phyloP scores from a whole-genome alignment of 306 rosid species.

The Carpinus viminea region DNA sequence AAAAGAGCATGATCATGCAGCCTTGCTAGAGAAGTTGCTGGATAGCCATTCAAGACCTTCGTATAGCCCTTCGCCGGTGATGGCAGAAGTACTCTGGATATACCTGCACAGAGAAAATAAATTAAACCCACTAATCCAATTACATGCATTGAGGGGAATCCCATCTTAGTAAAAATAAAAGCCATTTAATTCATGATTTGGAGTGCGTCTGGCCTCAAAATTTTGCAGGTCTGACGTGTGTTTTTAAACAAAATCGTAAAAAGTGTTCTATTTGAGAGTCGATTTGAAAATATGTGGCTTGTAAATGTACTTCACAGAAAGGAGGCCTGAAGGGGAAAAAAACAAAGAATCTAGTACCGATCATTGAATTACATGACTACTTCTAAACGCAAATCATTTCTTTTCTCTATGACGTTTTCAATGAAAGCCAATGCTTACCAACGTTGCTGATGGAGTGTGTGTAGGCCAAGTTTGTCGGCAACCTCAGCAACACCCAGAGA shows the following conservation, averaged over 20 bases:
- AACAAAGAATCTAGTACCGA: no score
- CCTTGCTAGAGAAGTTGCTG: conserved; percentile 19
- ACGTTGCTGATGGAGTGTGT: conserved; percentile 30
- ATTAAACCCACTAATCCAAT: background rate
- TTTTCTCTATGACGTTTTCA: background rate
- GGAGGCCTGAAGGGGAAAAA: no score
- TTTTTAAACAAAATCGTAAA: no score
- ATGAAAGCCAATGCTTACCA: conserved; percentile 33
- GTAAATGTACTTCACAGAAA: no score
- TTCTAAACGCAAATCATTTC: background rate
- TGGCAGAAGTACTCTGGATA: conserved; percentile 46
- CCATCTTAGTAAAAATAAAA: no score
- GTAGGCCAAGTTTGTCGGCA: conserved; percentile 45
- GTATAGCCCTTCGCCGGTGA: conserved; percentile 47
- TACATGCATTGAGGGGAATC: background rate
- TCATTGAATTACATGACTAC: background rate
- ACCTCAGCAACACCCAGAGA: conserved; percentile 43
- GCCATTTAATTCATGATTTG: background rate
- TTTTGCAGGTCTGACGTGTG: no score
- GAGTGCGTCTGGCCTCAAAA: no score
- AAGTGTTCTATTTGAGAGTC: no score
- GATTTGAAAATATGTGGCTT: no score
- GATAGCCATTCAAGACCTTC: conserved; percentile 51
- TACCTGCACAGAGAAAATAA: conserved; percentile 28
- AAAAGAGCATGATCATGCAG: background rate